Evolutionary conservation across 129 eudicot genomes (phyloP).

Genomic region (Arctium minus): DNA sequence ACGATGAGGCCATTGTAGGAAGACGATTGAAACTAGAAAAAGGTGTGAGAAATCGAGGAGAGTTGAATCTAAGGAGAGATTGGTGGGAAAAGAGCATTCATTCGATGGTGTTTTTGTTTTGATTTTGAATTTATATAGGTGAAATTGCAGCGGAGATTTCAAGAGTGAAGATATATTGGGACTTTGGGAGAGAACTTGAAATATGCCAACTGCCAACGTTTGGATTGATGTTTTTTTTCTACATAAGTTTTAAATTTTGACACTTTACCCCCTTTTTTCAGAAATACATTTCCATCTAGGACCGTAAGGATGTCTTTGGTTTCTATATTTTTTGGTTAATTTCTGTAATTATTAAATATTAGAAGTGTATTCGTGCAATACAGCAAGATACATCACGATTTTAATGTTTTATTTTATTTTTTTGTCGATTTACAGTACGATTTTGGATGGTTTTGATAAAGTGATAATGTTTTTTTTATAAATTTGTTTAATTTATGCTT

Average conservation of each 20-base stretch:
- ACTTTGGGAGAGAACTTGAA: slow-evolving; percentile 11
- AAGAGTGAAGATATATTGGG: background rate
- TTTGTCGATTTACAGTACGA: too few relatives aligned
- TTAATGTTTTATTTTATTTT: too few relatives aligned
- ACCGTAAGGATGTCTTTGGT: background rate
- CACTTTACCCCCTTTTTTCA: background rate
- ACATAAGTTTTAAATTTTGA: background rate
- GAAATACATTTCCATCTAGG: background rate
- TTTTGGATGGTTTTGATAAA: too few relatives aligned
- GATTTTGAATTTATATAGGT: slow-evolving; percentile 6
- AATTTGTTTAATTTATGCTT: too few relatives aligned
- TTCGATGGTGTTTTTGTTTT: background rate
- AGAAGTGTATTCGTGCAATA: too few relatives aligned
- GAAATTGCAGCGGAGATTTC: slow-evolving; percentile 48
- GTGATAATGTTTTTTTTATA: too few relatives aligned
- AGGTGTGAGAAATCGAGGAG: slow-evolving; percentile 31
- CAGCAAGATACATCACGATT: too few relatives aligned
- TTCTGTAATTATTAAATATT: too few relatives aligned
- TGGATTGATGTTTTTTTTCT: background rate
- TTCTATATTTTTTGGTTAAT: too few relatives aligned
- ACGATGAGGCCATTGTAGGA: slow-evolving; percentile 54
- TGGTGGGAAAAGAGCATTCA: slow-evolving; percentile 43
- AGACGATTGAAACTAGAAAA: background rate
- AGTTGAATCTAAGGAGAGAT: slow-evolving; percentile 25
- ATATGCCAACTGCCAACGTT: slow-evolving; percentile 22